Percentiles rank a stretch among this genome's conserved stretches.
Conservation (phyloP, 2,329 filamentous ascomycete genomes). For the Fusarium keratoplasticum region DNA sequence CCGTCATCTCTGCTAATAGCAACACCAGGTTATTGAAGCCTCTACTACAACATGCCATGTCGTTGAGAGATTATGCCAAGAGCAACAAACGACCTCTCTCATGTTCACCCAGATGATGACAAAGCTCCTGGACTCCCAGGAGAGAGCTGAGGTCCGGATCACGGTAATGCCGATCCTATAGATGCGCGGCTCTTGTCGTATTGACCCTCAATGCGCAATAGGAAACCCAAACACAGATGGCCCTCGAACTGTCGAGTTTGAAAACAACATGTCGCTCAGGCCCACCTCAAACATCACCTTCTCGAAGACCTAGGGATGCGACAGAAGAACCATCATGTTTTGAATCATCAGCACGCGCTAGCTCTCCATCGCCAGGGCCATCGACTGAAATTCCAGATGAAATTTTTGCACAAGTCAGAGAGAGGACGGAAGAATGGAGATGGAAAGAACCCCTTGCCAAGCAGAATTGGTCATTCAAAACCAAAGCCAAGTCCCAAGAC, state of each 20-base stretch:
- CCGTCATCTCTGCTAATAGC: not conserved
- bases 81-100: not conserved
- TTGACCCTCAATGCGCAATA: not conserved
- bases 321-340: not conserved
- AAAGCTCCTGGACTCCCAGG: not conserved
- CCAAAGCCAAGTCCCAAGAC: not conserved
- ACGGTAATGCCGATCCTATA: not conserved
- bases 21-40: not conserved
- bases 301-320: not conserved
- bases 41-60: not conserved
- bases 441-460: not conserved
- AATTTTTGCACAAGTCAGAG: not conserved
- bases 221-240: not conserved
- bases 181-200: not conserved
- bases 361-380: not conserved
- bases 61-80: not conserved
- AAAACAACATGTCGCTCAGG: fast-evolving
- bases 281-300: not conserved
- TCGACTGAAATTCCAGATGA: not conserved
- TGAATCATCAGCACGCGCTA: fast-evolving
- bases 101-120: not conserved
- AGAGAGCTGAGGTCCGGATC: not conserved
- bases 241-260: not conserved
- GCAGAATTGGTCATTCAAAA: not conserved
- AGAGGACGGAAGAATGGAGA: not conserved